Conservation (phyloP, 305 asterid genomes). For the Andrographis paniculata region DNA sequence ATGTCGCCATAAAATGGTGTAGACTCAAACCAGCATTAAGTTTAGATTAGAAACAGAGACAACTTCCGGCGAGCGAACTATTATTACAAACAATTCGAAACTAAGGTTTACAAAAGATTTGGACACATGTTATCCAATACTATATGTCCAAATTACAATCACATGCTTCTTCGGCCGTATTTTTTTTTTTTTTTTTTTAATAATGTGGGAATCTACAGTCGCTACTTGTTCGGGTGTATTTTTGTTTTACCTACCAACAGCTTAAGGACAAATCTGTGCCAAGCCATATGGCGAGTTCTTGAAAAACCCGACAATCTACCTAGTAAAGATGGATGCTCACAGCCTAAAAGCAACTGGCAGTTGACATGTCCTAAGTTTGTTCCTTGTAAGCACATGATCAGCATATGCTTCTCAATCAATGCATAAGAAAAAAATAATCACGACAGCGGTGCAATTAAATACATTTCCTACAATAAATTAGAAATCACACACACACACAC, state of each 20-base stretch:
- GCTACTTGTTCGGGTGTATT: background rate
- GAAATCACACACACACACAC: background rate
- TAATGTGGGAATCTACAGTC: background rate
- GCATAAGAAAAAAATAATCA: background rate
- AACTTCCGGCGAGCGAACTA: too few relatives aligned
- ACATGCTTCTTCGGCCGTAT: too few relatives aligned
- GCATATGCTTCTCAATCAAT: background rate
- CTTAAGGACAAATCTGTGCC: background rate
- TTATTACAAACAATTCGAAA: too few relatives aligned
- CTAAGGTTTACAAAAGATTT: too few relatives aligned
- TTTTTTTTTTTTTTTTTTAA: too few relatives aligned
- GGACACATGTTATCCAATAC: too few relatives aligned
- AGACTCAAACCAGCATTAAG: too few relatives aligned
- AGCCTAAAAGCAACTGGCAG: background rate
- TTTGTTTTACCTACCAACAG: background rate
- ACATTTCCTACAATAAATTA: background rate
- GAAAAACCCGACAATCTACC: too few relatives aligned
- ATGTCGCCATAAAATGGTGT: too few relatives aligned
- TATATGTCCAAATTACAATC: too few relatives aligned
- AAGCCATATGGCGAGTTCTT: too few relatives aligned
- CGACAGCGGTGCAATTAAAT: background rate
- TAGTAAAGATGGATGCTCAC: background rate
- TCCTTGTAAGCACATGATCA: background rate
- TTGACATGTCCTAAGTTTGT: background rate
- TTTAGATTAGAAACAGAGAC: too few relatives aligned